Base-by-base conservation (phyloP, 208 protist species). In the Trypanosoma boissoni region DNA sequence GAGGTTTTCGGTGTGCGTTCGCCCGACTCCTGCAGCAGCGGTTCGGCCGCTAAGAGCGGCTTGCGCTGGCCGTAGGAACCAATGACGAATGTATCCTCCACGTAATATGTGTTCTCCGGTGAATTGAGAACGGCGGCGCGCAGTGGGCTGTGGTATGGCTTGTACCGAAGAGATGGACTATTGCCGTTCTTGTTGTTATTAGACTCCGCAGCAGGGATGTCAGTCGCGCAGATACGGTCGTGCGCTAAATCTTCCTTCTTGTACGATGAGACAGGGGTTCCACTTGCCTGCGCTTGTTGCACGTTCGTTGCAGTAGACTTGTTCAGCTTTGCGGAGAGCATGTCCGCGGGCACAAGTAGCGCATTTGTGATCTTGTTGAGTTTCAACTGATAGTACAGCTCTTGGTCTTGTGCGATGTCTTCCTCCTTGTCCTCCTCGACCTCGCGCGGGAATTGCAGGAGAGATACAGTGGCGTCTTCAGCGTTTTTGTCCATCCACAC, bases 81-180 rank as follows among this genome's bases (percentile, higher is more conserved):
- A 36, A 66, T 66, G 9, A 66, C 26, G 39, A 58, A 42, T 14
- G 60, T 58, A 6, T 66, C 52, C 52, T 57, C 51, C 9, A 23
- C 41, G 32, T 53, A 51, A 26, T 53, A 59, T 21, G 51, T 66
- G 24, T 52, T 58, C 3, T 58, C 51, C 20, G 60, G 52, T 0
- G 41, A 48, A 1, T 9, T 20, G 1, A 66, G 21, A 10, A 53
- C 20, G 1, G 41, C 18, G 0, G 60, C 60, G 50, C 32, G 36
- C 5, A 66, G 24, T 44, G 60, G 57, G 43, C 20, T 66, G 41
- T 52, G 43, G n/a, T 53, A 42, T 24, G 27, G 26, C 14, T 8
- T 14, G 42, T 53, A 54, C 7, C 50, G 32, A 21, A 23, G n/a
- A n/a, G n/a, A n/a, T n/a, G n/a, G n/a, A n/a, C n/a, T n/a, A n/a